Evolutionary conservation across 2,329 filamentous ascomycete genomes (phyloP).

Genomic region (Penicillium decumbens): DNA sequence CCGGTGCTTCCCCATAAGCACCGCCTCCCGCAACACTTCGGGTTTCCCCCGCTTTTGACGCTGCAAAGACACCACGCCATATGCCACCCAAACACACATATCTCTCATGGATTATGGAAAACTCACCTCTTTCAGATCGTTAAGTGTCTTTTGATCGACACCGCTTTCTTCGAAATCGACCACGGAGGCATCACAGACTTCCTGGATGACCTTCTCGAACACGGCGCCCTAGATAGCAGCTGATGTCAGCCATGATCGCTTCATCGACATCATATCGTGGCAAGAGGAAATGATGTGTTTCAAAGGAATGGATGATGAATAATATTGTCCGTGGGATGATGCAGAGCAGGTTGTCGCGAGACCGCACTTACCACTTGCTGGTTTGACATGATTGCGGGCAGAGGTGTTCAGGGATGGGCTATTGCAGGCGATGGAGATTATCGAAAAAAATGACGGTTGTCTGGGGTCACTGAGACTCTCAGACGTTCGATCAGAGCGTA

Average conservation of each 20-base stretch:
- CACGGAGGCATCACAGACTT: conserved; percentile 83
- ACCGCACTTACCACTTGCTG: conserved; percentile 46
- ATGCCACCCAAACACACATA: conserved; percentile 9
- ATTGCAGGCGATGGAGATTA: conserved; percentile 22
- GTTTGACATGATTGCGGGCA: conserved; percentile 42
- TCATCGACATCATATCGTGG: neutral
- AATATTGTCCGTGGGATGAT: conserved; percentile 24
- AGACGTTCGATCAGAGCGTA: conserved; percentile 5
- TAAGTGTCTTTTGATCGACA: conserved; percentile 78
- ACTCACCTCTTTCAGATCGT: conserved; percentile 83
- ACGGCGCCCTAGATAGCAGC: conserved; percentile 59
- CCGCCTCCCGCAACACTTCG: conserved; percentile 34
- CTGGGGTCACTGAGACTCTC: neutral
- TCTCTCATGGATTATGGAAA: conserved; percentile 2
- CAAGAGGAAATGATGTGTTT: neutral
- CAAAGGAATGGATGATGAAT: neutral
- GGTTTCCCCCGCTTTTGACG: conserved; percentile 35
- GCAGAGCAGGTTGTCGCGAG: conserved; percentile 18
- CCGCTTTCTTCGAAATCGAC: conserved; percentile 97
- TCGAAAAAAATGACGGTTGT: conserved; percentile 12
- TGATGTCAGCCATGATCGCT: conserved; percentile 26
- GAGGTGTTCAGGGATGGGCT: neutral
- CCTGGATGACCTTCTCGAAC: conserved; percentile 86
- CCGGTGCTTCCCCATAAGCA: conserved; percentile 37
- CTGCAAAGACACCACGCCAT: conserved; percentile 25